Base-by-base conservation (phyloP, 352 stramenopile genomes). In the Globisporangium spinosum region DNA sequence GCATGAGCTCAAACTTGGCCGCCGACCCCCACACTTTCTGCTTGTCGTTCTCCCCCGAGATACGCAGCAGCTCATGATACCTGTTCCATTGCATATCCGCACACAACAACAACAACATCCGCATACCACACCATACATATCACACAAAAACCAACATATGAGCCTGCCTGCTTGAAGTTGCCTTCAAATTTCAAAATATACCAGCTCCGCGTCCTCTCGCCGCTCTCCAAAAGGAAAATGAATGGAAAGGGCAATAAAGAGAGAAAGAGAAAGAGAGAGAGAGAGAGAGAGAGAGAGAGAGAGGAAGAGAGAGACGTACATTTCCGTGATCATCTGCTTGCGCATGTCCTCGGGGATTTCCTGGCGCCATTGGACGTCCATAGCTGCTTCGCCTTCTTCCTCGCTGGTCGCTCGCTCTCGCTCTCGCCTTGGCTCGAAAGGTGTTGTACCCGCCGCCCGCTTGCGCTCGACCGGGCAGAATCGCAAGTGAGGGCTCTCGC, bases 261-360 rank as follows among this genome's bases (percentile, higher is more conserved):
- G 20, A 17, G 10, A 64, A 22, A 40, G 22, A 62, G 0, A 40
- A 58, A 10, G 4, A 38, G 13, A n/a, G 9, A 27, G 13, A 65
- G 45, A 32, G 17, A 56, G 1, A 40, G 62, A 38, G 20, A 27
- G 4, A 79, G 8, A 79, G 5, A 40, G 13, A n/a, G 10, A 27
- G 13, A 65, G 45, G 27, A 13, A 57, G 2, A 35, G 59, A 38
- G 20, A 27, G 4, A 79, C 82, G 72, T 79, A 94, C 87, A 94
- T 93, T 74, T 92, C 82, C 23, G 83, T 93, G 76, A 94, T 94
- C 85, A 94, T 93, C 69, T 89, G 79, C 77, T 93, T 94, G 72
- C 87, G 87, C 77, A 83, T 85, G 60, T 92, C 82, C 68, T 92
- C 85, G 35, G 83, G 73, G 68, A 94, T 89, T 71, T 94, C 85